Conservation (phyloP, 2,329 filamentous ascomycete genomes). For the Ampelomyces quisqualis region DNA sequence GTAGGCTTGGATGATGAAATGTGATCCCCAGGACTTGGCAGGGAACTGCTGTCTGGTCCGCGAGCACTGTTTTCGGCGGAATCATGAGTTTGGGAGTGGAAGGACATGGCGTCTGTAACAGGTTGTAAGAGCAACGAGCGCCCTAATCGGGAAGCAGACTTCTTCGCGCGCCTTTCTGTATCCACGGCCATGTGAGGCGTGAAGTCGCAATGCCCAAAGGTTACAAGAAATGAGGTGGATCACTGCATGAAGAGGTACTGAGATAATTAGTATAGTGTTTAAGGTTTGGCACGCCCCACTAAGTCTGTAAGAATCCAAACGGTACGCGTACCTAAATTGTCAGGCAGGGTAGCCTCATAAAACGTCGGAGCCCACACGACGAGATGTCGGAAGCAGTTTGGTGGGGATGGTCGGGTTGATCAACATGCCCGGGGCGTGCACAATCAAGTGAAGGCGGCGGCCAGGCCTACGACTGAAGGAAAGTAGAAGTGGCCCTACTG, state of each 20-base stretch:
- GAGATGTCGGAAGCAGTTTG: slow-evolving; percentile 34
- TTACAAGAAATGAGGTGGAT: slow-evolving; percentile 21
- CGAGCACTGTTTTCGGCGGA: slow-evolving; percentile 31
- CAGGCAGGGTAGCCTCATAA: slow-evolving; percentile 32
- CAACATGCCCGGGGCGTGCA: slow-evolving; percentile 36
- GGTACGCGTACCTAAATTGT: slow-evolving; percentile 33
- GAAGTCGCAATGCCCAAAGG: slow-evolving; percentile 30
- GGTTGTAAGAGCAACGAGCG: slow-evolving; percentile 37
- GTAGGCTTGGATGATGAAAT: slow-evolving; percentile 21
- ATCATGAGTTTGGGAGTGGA: slow-evolving; percentile 31
- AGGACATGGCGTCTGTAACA: slow-evolving; percentile 40
- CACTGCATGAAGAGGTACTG: slow-evolving; percentile 35
- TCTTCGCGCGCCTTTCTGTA: slow-evolving; percentile 39
- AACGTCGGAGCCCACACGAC: slow-evolving; percentile 42
- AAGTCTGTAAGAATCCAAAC: slow-evolving; percentile 22
- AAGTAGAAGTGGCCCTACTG: slow-evolving; percentile 17
- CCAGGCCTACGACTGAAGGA: slow-evolving; percentile 28
- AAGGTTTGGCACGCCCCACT: slow-evolving; percentile 26
- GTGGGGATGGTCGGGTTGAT: slow-evolving; percentile 36
- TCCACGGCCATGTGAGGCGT: slow-evolving; percentile 44
- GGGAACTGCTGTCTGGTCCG: slow-evolving; percentile 24
- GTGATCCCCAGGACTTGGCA: slow-evolving; percentile 25
- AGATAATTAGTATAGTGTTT: slow-evolving; percentile 34
- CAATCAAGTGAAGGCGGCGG: slow-evolving; percentile 30
- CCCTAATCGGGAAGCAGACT: slow-evolving; percentile 37